phyloP scores from a whole-genome alignment of 176 grass and related monocot species.

The Rhynchospora tenuis region DNA sequence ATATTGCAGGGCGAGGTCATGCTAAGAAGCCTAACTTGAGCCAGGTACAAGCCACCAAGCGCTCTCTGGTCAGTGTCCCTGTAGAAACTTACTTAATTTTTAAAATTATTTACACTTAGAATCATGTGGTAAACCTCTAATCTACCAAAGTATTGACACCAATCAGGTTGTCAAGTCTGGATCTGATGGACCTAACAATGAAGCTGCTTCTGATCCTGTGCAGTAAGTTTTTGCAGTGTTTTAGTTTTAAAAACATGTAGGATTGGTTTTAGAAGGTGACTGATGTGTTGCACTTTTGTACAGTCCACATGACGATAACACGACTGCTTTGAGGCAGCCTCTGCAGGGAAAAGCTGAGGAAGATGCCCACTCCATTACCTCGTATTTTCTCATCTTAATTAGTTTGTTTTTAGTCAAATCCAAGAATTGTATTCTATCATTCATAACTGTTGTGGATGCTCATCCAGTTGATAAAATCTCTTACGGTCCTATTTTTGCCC shows the following conservation, averaged over 20 bases:
- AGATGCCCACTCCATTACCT: conserved; percentile 62
- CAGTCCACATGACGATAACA: conserved; percentile 37
- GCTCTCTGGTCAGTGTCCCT: conserved; percentile 44
- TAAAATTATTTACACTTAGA: neutral
- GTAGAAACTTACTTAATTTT: neutral
- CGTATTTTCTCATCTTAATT: conserved; percentile 29
- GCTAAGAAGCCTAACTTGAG: conserved; percentile 35
- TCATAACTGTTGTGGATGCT: neutral
- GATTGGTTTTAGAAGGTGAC: neutral
- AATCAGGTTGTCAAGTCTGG: conserved; percentile 59
- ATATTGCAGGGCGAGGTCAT: conserved; percentile 24
- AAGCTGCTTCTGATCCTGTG: conserved; percentile 37
- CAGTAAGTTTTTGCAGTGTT: conserved; percentile 40
- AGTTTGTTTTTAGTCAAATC: conserved; percentile 3
- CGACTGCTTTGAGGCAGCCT: conserved; percentile 24
- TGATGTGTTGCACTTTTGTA: conserved; percentile 28
- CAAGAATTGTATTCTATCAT: conserved; percentile 1
- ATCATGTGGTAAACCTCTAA: conserved; percentile 19
- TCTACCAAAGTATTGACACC: conserved; percentile 13
- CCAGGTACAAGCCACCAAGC: conserved; percentile 13
- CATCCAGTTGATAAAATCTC: neutral
- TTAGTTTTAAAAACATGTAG: neutral
- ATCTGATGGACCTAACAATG: conserved; percentile 41
- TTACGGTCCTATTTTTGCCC: neutral
- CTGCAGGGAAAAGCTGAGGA: conserved; percentile 45